Evolutionary conservation across 257 asterid genomes (phyloP), one percentile per base, ranked within the genome.

Genomic region (Schizonepeta tenuifolia): DNA sequence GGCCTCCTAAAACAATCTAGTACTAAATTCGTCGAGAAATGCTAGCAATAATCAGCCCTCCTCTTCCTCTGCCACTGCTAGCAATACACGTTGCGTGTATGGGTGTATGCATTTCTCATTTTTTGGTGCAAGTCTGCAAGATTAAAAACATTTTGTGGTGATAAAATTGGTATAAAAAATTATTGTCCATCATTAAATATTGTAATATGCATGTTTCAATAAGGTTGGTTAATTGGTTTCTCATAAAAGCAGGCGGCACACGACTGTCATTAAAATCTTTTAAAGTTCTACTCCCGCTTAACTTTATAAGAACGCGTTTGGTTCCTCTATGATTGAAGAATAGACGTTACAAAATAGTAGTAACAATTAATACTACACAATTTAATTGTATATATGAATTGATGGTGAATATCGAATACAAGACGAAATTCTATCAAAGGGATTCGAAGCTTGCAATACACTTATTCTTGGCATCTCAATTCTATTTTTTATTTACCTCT

Each of bases 241-340:
- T 47, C 76, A 71, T 71, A 31, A 71, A 71, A 60, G 76, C 61
- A 46, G 75, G 62, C 60, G 75, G 49, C 60, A 57, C 40, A 11
- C 63, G 40, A 57, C 26, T 28, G 28, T 9, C 65, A 36, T 40
- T 46, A 54, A 50, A 1, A 8, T 3, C 33, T 60, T 71, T 59
- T 46, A 47, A 56, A 56, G 46, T 69, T 38, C 51, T 53, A 28
- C 65, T 69, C 22, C 50, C 49, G 69, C 76, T 60, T 71, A 5
- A 59, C 13, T 58, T 60, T 33, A 24, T 35, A 47, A 72, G 62
- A 35, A 64, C 12, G 53, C 43, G 67, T 60, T 60, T 47, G 69
- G 43, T 35, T 31, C 21, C 43, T 58, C 64, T 15, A 28, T 58
- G 20, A 58, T 58, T 58, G 64, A 58, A 7, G 41, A 58, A 14